Conservation (phyloP, 257 asterid genomes). For the Salvia miltiorrhiza region DNA sequence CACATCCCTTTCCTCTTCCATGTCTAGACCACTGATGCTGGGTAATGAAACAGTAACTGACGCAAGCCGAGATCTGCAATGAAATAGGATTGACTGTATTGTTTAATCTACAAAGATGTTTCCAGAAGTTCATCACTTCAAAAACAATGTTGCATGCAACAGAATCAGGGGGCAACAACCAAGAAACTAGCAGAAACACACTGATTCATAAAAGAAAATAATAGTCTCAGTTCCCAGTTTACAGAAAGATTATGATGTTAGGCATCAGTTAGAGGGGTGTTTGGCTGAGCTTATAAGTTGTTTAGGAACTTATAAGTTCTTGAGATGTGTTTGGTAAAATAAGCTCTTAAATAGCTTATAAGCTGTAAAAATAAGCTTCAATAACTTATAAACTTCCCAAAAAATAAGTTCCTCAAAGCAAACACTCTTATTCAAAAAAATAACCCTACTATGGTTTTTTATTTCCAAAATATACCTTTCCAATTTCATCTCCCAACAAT, state of each 20-base stretch:
- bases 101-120: not conserved
- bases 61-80: constrained; percentile 55
- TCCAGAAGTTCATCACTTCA: not conserved
- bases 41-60: constrained; percentile 52
- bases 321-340: no score
- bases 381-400: no score
- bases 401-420: no score
- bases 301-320: no score
- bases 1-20: constrained; percentile 39
- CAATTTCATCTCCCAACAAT: no score
- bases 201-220: not conserved
- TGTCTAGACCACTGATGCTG: constrained; percentile 31
- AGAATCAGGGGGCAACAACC: not conserved
- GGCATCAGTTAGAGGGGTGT: no score
- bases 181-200: not conserved
- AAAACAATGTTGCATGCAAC: not conserved
- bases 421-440: no score
- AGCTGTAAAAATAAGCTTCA: no score
- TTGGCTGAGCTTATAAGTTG: no score
- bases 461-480: no score
- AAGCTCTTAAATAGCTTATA: no score
- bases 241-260: not conserved
- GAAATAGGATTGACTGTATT: not conserved
- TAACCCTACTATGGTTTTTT: no score
- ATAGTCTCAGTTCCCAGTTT: not conserved